Conservation (phyloP, 2,329 filamentous ascomycete genomes). For the Xylariaceae sp. region DNA sequence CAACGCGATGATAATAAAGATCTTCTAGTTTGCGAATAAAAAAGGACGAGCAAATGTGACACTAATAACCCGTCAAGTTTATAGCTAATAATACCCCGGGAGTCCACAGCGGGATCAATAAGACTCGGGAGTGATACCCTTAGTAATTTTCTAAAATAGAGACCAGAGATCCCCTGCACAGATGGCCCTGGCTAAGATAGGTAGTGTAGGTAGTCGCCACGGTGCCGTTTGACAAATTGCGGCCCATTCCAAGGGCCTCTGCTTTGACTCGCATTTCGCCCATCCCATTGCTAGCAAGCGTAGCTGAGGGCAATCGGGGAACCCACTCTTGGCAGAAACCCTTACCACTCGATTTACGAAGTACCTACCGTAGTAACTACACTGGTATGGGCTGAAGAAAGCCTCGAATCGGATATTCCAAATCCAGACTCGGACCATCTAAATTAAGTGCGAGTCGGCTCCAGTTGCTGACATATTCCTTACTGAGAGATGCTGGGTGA, state of each 20-base stretch:
- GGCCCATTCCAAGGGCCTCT: neutral
- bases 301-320: neutral
- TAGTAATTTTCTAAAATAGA: neutral
- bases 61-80: neutral
- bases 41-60: neutral
- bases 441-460: constrained; percentile 16
- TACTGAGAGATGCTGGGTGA: neutral
- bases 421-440: constrained; percentile 20
- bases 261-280: too few relatives aligned
- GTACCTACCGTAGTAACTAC: too few relatives aligned
- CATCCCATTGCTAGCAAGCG: neutral
- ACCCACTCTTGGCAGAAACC: neutral
- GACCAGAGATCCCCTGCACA: too few relatives aligned
- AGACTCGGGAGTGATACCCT: neutral
- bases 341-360: too few relatives aligned
- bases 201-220: neutral
- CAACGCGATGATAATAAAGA: neutral
- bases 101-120: neutral
- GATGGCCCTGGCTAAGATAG: neutral
- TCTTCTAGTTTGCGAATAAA: neutral
- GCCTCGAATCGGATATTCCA: constrained; percentile 17
- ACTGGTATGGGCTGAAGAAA: neutral
- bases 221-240: neutral
- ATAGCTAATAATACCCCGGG: neutral
- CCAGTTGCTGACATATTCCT: constrained; percentile 12